A percentile compares a stretch with the other conserved stretches of the same genome.
Conservation (phyloP, 345 rosid species). For the Camelina neglecta region DNA sequence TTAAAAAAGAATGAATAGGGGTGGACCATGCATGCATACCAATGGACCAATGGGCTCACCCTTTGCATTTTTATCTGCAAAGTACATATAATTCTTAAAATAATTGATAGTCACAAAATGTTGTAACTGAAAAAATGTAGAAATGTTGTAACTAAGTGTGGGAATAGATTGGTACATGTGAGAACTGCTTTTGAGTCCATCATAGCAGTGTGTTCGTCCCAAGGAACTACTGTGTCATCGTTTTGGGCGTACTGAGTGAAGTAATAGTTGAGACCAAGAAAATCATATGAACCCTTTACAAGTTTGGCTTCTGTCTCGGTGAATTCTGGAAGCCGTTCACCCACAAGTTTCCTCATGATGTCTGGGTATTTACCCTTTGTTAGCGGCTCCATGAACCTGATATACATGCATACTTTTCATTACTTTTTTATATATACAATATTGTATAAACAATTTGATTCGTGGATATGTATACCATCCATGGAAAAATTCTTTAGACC, state of each 20-base stretch:
- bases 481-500: constrained; percentile 31
- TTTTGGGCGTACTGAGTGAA: constrained; percentile 29
- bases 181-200: not conserved
- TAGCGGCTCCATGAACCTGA: constrained; percentile 42
- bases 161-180: not conserved
- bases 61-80: not conserved
- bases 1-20: not conserved
- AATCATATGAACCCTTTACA: constrained; percentile 37
- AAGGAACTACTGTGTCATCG: not conserved
- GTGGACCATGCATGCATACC: constrained; percentile 19
- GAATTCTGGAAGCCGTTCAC: constrained; percentile 32
- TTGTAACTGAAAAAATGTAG: not conserved
- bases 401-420: not conserved
- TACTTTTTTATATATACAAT: not conserved
- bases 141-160: not conserved
- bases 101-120: not conserved
- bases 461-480: constrained; percentile 27
- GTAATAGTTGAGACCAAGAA: constrained; percentile 43
- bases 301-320: not conserved
- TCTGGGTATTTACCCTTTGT: constrained; percentile 35
- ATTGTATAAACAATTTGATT: too few relatives aligned
- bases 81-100: not conserved
- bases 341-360: constrained; percentile 27
- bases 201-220: not conserved
- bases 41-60: constrained; percentile 16